phyloP scores from a whole-genome alignment of 2,329 filamentous ascomycete species.

The Monilinia laxa region DNA sequence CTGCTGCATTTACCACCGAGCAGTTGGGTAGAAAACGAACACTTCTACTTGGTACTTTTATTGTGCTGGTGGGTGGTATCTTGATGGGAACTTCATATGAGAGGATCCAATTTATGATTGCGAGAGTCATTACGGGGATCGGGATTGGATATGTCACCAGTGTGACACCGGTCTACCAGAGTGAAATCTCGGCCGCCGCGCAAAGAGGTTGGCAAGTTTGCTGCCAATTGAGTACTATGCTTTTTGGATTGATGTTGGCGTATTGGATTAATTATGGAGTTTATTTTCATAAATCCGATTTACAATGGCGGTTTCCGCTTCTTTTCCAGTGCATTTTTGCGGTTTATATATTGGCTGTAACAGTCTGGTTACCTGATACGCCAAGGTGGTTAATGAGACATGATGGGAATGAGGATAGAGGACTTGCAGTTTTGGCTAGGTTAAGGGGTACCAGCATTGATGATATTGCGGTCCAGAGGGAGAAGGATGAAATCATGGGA shows the following conservation, averaged over 20 bases:
- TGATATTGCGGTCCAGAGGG: conserved; percentile 4
- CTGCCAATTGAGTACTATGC: not conserved
- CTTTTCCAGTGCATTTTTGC: conserved; percentile 63
- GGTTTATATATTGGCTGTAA: conserved; percentile 73
- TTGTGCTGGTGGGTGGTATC: not conserved
- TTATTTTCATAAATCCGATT: not conserved
- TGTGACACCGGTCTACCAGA: not conserved
- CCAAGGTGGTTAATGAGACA: conserved; percentile 94
- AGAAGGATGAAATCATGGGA: conserved; percentile 31
- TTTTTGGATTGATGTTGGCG: not conserved
- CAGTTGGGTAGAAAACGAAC: not conserved
- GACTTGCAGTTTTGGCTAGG: conserved; percentile 69
- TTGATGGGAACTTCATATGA: not conserved
- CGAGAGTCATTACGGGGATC: not conserved
- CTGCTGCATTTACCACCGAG: not conserved
- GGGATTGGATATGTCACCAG: not conserved
- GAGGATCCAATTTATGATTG: not conserved
- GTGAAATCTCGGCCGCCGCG: not conserved
- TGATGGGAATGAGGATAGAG: conserved; percentile 92
- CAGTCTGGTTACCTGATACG: conserved; percentile 87
- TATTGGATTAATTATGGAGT: not conserved
- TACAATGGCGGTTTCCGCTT: not conserved
- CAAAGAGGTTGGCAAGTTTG: not conserved
- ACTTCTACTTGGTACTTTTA: not conserved
- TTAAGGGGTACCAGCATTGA: conserved; percentile 3